These are phyloP conservation scores for Backusella liffmaniae DNA, from an alignment of 192 early-diverging fungal species.

Conservation along the genomic window DNA sequence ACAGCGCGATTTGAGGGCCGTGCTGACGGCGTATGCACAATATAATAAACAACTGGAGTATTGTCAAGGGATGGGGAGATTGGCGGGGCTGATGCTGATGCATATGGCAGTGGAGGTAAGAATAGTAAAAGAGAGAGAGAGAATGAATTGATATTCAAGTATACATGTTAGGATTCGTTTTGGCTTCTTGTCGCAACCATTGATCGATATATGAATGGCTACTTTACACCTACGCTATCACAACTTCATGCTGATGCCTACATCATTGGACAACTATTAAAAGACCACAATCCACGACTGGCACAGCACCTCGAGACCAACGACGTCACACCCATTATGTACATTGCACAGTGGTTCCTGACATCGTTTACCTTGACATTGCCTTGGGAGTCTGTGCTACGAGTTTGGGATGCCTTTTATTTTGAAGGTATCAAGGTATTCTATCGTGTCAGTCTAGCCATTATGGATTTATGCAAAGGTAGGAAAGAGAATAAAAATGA, in stretches of 20 bases:
- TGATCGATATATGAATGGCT: conserved; percentile 70
- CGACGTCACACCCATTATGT: conserved; percentile 85
- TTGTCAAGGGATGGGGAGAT: conserved; percentile 94
- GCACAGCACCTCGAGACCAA: conserved; percentile 69
- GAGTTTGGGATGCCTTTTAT: conserved; percentile 93
- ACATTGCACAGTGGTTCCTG: conserved; percentile 93
- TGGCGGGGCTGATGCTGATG: conserved; percentile 91
- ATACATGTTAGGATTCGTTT: conserved; percentile 68
- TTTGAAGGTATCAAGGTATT: conserved; percentile 83
- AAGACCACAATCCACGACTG: conserved; percentile 65
- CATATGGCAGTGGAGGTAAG: conserved; percentile 62
- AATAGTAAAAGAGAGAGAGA: background rate
- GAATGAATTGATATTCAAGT: background rate
- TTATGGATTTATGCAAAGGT: conserved; percentile 57
- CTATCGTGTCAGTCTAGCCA: conserved; percentile 79
- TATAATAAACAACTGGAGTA: conserved; percentile 86
- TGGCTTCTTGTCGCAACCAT: conserved; percentile 83
- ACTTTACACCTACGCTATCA: conserved; percentile 69
- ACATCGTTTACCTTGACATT: conserved; percentile 87
- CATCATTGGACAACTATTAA: conserved; percentile 76
- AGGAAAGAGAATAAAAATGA: background rate
- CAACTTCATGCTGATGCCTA: conserved; percentile 79
- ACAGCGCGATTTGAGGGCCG: conserved; percentile 70
- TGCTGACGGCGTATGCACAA: conserved; percentile 84
- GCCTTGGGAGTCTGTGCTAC: conserved; percentile 84